Evolutionary conservation across 192 early-diverging fungal species (phyloP), one percentile per base, ranked within the genome.

Genomic region (Coemansia sp.): DNA sequence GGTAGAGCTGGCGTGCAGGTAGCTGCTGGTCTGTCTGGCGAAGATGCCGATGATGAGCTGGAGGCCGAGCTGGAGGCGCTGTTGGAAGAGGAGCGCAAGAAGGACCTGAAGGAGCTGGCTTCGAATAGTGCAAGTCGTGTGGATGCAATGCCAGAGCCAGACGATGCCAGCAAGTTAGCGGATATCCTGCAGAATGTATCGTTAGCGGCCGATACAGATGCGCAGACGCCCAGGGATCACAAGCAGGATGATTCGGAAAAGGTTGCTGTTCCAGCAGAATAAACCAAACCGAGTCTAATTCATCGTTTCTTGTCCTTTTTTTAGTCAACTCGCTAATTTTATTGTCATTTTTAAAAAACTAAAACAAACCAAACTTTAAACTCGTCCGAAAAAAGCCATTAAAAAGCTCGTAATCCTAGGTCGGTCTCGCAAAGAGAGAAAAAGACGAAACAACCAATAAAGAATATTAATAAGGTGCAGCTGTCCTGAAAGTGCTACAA

Each of bases 1-100:
- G 52, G 30, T 10, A 30, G 28, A 14, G 52, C 52, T 8, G 28
- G 20, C 11, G 28, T 30, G 10, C 25, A 30, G 25, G 52, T 29
- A 3, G 28, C 28, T 25, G 20, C 5, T 8, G 52, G 52, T 8
- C 28, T 30, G 7, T 4, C 59, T 7, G 55, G 31, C 17, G 65
- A 51, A 20, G 60, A 42, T 7, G 12, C 33, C 11, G 69, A 61
- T 18, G 66, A 60, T 17, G 72, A 68, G 62, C 57, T 80, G 17
- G 77, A 80, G 56, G 66, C 59, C 18, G 72, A 80, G 69, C 69
- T 80, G 17, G 73, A 75, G 20, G 73, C 66, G 10, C 32, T 80
- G 55, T 12, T 80, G 56, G 61, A 34, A 3, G 60, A 64, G 4
- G 57, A 68, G 52, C 25, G 42, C 32, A 14, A 45, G 36, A 45